These are phyloP conservation scores for Plectosphaerella plurivora DNA, from an alignment of 2,329 filamentous ascomycete genomes.

Conservation along the genomic window DNA sequence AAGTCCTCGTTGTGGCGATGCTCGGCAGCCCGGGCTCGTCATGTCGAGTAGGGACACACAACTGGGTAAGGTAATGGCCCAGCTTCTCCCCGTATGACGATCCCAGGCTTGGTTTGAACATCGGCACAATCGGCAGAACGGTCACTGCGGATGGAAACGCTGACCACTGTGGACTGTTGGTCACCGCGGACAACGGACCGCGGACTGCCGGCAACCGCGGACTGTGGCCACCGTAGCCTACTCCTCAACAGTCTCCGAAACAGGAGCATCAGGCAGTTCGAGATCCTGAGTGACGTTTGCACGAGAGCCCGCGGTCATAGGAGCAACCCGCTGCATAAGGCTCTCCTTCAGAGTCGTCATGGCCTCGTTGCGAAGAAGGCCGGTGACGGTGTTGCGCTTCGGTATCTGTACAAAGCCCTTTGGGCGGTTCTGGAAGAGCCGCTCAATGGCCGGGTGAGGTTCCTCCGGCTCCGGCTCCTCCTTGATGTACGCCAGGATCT, in stretches of 20 bases:
- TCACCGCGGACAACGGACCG: background rate
- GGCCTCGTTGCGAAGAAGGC: background rate
- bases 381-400: background rate
- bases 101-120: too few species aligned
- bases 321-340: background rate
- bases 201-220: background rate
- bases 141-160: too few species aligned
- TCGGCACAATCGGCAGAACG: too few species aligned
- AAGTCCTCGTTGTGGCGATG: too few species aligned
- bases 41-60: too few species aligned
- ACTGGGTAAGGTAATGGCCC: too few species aligned
- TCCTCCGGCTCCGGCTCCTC: background rate
- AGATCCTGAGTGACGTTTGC: background rate
- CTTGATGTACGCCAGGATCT: background rate
- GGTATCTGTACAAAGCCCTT: background rate
- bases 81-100: too few species aligned
- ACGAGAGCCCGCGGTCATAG: background rate
- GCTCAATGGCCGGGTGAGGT: background rate
- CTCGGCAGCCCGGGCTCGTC: too few species aligned
- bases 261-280: background rate
- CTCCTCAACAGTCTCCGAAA: background rate
- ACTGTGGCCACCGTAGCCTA: background rate
- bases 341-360: background rate
- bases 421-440: background rate
- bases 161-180: too few species aligned